These are phyloP conservation scores for Colletotrichum incanum DNA, from an alignment of 2,329 filamentous ascomycete genomes.

Conservation along the genomic window DNA sequence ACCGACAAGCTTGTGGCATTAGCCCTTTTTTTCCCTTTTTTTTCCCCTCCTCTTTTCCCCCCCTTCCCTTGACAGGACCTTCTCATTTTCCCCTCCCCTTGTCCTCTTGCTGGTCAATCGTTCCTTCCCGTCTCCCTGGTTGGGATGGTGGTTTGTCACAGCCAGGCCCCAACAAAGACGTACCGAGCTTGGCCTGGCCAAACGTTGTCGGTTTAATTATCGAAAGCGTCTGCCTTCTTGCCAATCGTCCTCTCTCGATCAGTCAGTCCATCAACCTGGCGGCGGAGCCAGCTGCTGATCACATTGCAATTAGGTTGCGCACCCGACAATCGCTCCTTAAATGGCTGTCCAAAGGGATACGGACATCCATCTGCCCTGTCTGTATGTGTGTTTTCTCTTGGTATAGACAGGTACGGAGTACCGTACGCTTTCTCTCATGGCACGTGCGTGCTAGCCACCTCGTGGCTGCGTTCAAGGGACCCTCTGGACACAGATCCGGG, in stretches of 20 bases:
- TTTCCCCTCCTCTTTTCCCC: background rate
- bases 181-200: background rate
- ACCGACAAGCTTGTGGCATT: conserved; percentile 17
- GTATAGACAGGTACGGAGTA: background rate
- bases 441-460: background rate
- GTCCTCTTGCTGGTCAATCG: background rate
- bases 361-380: background rate
- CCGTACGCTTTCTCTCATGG: background rate
- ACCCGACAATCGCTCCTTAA: background rate
- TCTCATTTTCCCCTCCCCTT: background rate
- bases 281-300: too few relatives aligned
- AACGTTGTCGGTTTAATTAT: background rate
- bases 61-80: background rate
- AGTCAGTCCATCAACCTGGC: background rate
- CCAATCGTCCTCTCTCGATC: background rate
- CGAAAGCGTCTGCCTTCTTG: background rate
- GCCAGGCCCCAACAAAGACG: background rate
- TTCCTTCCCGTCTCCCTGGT: background rate
- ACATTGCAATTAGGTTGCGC: background rate
- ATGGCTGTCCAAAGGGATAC: background rate
- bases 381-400: background rate
- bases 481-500: background rate
- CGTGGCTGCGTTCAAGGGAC: background rate
- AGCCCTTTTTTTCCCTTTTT: background rate
- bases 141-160: background rate